phyloP scores from a whole-genome alignment of 768 basidiomycete genomes.

The Mycena metata region DNA sequence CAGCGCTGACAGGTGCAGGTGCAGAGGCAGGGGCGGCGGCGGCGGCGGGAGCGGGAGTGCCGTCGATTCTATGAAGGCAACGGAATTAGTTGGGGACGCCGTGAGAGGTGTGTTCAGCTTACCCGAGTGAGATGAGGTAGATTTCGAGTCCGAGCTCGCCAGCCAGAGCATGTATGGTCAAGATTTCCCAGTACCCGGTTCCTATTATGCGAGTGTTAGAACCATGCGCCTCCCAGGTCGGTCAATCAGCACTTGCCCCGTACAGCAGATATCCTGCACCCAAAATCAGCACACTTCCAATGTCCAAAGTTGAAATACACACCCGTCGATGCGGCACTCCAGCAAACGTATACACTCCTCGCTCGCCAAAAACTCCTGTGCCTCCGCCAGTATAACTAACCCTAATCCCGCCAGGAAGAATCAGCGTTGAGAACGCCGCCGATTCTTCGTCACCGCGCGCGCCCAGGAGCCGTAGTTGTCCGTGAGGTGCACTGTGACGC shows the following conservation, averaged over 20 bases:
- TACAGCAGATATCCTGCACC: no score
- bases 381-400: constrained; percentile 46
- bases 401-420: constrained; percentile 44
- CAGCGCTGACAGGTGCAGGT: not conserved
- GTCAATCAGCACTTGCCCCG: constrained; percentile 13
- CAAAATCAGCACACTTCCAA: no score
- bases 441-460: no score
- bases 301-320: no score
- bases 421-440: constrained; percentile 48
- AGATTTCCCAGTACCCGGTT: constrained; percentile 32
- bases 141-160: constrained; percentile 74
- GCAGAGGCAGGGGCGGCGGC: no score
- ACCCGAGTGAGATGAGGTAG: constrained; percentile 54
- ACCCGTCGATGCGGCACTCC: constrained; percentile 49
- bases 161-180: constrained; percentile 41
- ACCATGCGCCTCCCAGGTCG: not conserved
- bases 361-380: constrained; percentile 46
- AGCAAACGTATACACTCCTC: constrained; percentile 48
- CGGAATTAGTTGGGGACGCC: no score
- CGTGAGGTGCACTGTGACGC: constrained; percentile 43
- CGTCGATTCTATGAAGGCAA: constrained; percentile 52
- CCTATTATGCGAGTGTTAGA: no score
- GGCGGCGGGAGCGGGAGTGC: no score
- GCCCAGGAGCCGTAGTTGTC: constrained; percentile 42
- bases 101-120: no score